phyloP scores from a whole-genome alignment of 2,329 filamentous ascomycete species.

The Sporothrix pseudoabietina region DNA sequence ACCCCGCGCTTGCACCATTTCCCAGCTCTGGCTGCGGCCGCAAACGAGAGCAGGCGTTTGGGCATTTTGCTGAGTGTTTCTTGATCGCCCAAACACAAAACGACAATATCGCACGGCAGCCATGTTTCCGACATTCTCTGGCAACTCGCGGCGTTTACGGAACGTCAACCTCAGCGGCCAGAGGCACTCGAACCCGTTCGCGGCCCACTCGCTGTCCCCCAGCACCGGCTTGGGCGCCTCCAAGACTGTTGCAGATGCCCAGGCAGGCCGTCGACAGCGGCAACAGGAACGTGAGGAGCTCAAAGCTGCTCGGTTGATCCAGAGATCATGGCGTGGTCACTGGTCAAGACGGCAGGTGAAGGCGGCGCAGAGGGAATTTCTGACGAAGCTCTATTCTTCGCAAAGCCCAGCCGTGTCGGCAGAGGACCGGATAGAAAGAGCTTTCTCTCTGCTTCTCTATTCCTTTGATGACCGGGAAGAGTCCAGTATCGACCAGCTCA shows the following conservation, averaged over 20 bases:
- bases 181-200: slow-evolving; percentile 73
- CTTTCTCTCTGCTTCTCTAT: slow-evolving; percentile 53
- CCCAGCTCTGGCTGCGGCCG: not conserved
- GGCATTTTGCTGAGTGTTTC: not conserved
- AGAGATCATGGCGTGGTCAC: slow-evolving; percentile 82
- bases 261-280: slow-evolving; percentile 79
- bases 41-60: slow-evolving; percentile 10
- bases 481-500: slow-evolving; percentile 55
- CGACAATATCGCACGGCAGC: slow-evolving; percentile 26
- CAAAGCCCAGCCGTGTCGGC: slow-evolving; percentile 38
- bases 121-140: slow-evolving; percentile 94
- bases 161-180: slow-evolving; percentile 94
- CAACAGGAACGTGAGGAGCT: slow-evolving; percentile 78
- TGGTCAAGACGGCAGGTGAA: slow-evolving; percentile 61
- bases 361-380: slow-evolving; percentile 58
- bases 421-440: slow-evolving; percentile 44
- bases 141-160: slow-evolving; percentile 78
- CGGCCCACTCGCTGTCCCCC: slow-evolving; percentile 60
- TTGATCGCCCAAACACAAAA: not conserved
- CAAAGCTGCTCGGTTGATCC: slow-evolving; percentile 72
- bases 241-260: slow-evolving; percentile 79
- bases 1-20: slow-evolving; percentile 26
- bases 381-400: slow-evolving; percentile 61
- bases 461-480: slow-evolving; percentile 50
- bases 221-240: slow-evolving; percentile 65